Conservation (phyloP, 176 grass and related monocot genomes). For the Calamus simplicifolius region DNA sequence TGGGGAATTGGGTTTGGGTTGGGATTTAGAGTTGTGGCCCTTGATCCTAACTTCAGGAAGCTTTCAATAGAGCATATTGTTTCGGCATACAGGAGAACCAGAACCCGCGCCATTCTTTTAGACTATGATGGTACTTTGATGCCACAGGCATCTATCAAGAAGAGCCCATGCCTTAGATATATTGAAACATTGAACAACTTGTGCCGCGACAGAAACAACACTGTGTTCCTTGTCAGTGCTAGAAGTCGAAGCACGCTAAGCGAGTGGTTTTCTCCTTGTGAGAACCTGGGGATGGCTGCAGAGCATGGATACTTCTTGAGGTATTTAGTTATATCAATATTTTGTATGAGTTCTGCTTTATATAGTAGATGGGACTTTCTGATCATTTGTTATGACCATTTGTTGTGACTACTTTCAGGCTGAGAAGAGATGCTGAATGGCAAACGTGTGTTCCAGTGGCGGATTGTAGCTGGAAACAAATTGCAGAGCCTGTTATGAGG, state of each 20-base stretch:
- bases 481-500: slow-evolving; percentile 13
- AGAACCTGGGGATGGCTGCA: slow-evolving; percentile 11
- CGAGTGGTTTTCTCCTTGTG: slow-evolving; percentile 9
- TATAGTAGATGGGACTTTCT: no score
- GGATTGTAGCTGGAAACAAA: slow-evolving; percentile 12
- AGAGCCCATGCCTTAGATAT: background rate
- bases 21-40: slow-evolving; percentile 13
- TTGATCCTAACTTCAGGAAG: slow-evolving; percentile 18
- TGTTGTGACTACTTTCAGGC: background rate
- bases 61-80: slow-evolving; percentile 7
- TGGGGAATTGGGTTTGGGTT: slow-evolving; percentile 16
- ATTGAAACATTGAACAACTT: slow-evolving; percentile 6
- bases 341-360: no score
- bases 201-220: slow-evolving; percentile 2
- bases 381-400: background rate
- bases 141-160: slow-evolving; percentile 4
- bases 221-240: slow-evolving; percentile 8
- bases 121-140: slow-evolving; percentile 18
- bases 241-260: slow-evolving; percentile 3
- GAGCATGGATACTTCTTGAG: slow-evolving; percentile 19
- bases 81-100: slow-evolving; percentile 1
- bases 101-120: slow-evolving; percentile 9
- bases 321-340: slow-evolving; percentile 1
- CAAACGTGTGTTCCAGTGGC: background rate
- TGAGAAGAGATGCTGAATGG: slow-evolving; percentile 3